Evolutionary conservation across 1,139 yeast genomes (phyloP).

Genomic region (Blastobotrys niveus): DNA sequence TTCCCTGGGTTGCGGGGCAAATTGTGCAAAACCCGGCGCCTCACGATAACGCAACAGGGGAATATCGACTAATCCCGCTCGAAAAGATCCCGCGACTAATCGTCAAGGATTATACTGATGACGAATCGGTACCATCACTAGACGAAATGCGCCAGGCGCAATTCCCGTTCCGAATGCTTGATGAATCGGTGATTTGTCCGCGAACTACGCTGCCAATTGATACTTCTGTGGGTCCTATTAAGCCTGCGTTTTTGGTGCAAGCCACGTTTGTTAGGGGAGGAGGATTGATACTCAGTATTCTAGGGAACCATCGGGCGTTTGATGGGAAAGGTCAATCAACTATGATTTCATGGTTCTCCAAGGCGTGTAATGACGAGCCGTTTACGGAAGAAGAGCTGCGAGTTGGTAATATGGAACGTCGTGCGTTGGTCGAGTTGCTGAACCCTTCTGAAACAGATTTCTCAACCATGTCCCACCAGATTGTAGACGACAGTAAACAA

Average conservation of each 20-base stretch:
- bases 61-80: constrained; percentile 10
- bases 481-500: too few species aligned
- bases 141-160: constrained; percentile 10
- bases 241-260: constrained; percentile 18
- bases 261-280: constrained; percentile 18
- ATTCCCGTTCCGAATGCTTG: constrained; percentile 19
- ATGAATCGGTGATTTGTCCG: constrained; percentile 18
- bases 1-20: constrained; percentile 21
- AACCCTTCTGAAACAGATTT: too few species aligned
- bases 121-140: constrained; percentile 12
- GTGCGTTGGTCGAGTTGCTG: background rate
- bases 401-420: constrained; percentile 8
- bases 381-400: constrained; percentile 15
- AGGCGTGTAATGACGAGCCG: constrained; percentile 16
- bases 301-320: constrained; percentile 19
- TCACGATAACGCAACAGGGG: constrained; percentile 9
- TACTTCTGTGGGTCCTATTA: background rate
- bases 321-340: constrained; percentile 20
- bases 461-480: too few species aligned
- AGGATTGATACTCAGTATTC: constrained; percentile 18
- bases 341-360: constrained; percentile 16
- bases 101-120: constrained; percentile 15
- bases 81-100: constrained; percentile 7
- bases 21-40: constrained; percentile 14
- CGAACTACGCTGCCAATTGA: constrained; percentile 14